Evolutionary conservation across 2,329 filamentous ascomycete species (phyloP).

Genomic region (Verruconis gallopava): DNA sequence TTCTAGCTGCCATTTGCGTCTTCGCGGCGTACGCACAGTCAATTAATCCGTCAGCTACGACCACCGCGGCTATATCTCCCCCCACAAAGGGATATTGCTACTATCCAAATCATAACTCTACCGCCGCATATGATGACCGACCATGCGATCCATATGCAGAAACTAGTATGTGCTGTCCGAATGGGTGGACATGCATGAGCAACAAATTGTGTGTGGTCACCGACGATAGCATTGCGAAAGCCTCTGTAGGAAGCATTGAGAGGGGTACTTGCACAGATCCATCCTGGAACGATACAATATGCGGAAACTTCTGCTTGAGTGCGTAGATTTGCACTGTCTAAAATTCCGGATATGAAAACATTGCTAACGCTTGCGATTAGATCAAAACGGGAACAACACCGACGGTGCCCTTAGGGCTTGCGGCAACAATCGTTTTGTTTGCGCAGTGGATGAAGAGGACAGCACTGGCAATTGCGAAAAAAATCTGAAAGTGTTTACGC

Average conservation of each 20-base stretch:
- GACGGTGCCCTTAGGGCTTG: neutral
- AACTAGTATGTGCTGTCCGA: neutral
- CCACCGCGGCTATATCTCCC: neutral
- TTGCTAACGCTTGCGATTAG: too few relatives aligned
- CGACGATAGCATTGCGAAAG: neutral
- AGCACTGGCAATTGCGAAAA: neutral
- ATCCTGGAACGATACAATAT: neutral
- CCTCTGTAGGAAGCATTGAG: neutral
- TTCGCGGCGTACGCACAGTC: too few relatives aligned
- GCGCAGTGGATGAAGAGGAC: neutral
- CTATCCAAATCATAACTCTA: neutral
- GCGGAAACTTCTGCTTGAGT: constrained; percentile 1
- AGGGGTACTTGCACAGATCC: neutral
- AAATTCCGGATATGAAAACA: too few relatives aligned
- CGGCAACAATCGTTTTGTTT: neutral
- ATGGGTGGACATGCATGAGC: neutral
- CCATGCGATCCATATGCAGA: neutral
- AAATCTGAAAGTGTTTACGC: neutral
- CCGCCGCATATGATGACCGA: neutral
- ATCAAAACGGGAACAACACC: too few relatives aligned
- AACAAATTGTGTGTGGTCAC: neutral
- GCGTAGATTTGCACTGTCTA: too few relatives aligned
- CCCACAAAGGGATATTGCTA: neutral
- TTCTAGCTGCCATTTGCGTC: too few relatives aligned
- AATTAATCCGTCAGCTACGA: neutral